Percentiles rank a stretch among this genome's conserved stretches.
Evolutionary conservation across 106 monocot genomes (phyloP).

Genomic region (Agapanthus africanus): DNA sequence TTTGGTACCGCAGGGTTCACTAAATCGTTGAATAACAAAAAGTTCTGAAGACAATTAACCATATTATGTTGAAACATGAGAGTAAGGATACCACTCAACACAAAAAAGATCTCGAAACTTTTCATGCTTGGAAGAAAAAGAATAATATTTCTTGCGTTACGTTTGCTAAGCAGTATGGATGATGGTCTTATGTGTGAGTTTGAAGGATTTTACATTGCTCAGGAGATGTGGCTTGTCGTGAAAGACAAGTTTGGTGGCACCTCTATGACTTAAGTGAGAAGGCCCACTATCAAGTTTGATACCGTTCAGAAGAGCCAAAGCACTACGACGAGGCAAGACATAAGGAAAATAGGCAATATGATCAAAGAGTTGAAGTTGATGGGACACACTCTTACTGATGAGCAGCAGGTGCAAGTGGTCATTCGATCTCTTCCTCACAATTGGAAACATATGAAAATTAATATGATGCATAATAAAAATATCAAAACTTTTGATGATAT

Average conservation of each 20-base stretch:
- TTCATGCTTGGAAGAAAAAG: background rate
- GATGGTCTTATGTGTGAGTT: background rate
- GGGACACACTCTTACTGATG: too few relatives aligned
- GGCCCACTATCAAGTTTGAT: too few relatives aligned
- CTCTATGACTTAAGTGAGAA: background rate
- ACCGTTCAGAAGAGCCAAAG: background rate
- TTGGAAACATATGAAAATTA: too few relatives aligned
- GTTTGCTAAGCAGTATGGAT: background rate
- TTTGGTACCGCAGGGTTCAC: background rate
- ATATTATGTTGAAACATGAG: background rate
- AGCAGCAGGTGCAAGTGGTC: too few relatives aligned
- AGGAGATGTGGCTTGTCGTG: background rate
- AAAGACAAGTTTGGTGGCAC: background rate
- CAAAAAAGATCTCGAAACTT: background rate
- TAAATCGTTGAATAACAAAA: conserved; percentile 1
- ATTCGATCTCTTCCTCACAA: too few relatives aligned
- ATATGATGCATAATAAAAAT: background rate
- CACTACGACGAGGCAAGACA: background rate
- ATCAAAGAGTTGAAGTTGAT: too few relatives aligned
- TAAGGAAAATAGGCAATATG: background rate
- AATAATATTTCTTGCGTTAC: background rate
- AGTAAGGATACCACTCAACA: background rate
- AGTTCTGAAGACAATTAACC: background rate
- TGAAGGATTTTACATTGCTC: background rate
- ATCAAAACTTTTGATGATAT: background rate